phyloP scores from a whole-genome alignment of 176 grass and related monocot species.

The Lolium multiflorum region DNA sequence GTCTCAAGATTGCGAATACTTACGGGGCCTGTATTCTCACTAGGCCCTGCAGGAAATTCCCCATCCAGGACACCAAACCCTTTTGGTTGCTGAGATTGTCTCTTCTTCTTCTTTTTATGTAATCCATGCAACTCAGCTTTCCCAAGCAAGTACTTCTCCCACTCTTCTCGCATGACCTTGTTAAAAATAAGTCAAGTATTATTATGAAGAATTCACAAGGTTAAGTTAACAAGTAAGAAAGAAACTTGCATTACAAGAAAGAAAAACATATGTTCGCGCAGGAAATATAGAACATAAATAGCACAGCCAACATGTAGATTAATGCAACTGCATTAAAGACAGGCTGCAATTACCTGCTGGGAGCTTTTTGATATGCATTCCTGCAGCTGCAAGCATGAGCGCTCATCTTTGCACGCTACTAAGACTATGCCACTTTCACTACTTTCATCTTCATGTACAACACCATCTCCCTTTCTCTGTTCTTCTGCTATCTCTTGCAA shows the following conservation, averaged over 20 bases:
- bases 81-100: conserved; percentile 78
- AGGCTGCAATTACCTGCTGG: conserved; percentile 55
- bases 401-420: conserved; percentile 94
- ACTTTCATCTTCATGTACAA: conserved; percentile 40
- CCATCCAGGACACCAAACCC: conserved; percentile 95
- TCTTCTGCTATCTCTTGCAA: conserved; percentile 95
- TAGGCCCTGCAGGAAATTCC: conserved; percentile 57
- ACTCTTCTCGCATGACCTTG: conserved; percentile 86
- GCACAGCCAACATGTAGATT: background rate
- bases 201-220: conserved; percentile 23
- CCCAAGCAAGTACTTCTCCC: conserved; percentile 93
- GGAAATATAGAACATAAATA: conserved; percentile 16
- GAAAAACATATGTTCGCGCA: background rate
- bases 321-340: conserved; percentile 22
- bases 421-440: conserved; percentile 65
- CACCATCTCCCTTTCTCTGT: conserved; percentile 51
- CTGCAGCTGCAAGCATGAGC: conserved; percentile 87
- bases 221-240: conserved; percentile 29
- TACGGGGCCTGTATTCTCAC: conserved; percentile 59
- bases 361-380: conserved; percentile 78
- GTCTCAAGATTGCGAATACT: conserved; percentile 84
- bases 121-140: conserved; percentile 80
- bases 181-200: conserved; percentile 40
- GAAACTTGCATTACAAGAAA: conserved; percentile 27
- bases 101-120: conserved; percentile 72